Base-by-base conservation (phyloP, 345 rosid genomes). In the Arabis alpina region DNA sequence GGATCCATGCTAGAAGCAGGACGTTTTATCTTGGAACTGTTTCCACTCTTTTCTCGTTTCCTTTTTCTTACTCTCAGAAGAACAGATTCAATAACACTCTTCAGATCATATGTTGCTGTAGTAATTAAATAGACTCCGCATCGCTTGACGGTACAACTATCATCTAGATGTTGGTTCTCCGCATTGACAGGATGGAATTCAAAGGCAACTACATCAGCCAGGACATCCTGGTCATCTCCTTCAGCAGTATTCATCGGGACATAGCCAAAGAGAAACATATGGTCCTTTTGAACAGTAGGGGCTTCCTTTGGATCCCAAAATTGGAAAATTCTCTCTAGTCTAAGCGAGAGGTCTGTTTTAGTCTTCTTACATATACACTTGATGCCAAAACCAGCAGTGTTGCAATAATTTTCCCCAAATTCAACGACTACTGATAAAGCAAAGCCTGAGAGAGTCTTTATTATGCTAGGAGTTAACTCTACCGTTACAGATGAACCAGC, bases 391-490 rank as follows among this genome's bases (percentile, higher is more conserved):
- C 73, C 73, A 57, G 47, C 8, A 68, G 27, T 11, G 12, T 19
- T 45, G 10, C 43, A 1, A 56, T 37, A 44, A 59, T 37, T 51
- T 10, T 69, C 64, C 32, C 37, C 11, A 48, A 73, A 69, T 45
- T 49, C 49, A 66, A 71, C 40, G 1, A 71, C 74, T 16, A 34
- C 51, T 36, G 74, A 75, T 36, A 79, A 23, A 71, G 52, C 54
- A 44, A 79, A 67, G 39, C 82, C 72, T 6, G 66, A 56, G 32
- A 14, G 56, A 10, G 44, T 24, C n/a, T 54, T 56, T 49, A 25
- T 1, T 36, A 27, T 16, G 36, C 54, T 19, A 13, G 63, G 62
- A 40, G 74, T 15, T 23, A 72, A 66, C 14, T 55, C 6, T 48
- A 50, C 19, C 3, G 5, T 42, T 61, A 68, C 30, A 11, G 56